phyloP scores from a whole-genome alignment of 2,329 filamentous ascomycete genomes.

The Fusarium haematococcum region DNA sequence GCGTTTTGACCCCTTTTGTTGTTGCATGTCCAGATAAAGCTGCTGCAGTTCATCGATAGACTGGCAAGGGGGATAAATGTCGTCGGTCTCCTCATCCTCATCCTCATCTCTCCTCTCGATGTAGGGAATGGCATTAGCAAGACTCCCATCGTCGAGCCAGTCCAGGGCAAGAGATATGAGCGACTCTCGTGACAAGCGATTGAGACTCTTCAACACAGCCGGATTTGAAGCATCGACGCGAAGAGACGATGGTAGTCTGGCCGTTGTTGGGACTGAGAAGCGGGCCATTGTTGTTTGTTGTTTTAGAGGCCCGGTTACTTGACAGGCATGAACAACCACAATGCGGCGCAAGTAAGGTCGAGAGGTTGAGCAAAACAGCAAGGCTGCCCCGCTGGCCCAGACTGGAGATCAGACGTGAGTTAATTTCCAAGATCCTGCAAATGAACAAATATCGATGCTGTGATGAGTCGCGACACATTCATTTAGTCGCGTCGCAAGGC shows the following conservation, averaged over 20 bases:
- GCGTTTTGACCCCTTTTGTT: conserved; percentile 69
- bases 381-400: conserved; percentile 10
- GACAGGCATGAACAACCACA: conserved; percentile 9
- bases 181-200: conserved; percentile 76
- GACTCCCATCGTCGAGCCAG: conserved; percentile 79
- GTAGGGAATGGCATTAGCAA: conserved; percentile 62
- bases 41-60: conserved; percentile 76
- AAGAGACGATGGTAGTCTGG: conserved; percentile 77
- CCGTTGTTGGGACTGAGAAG: conserved; percentile 76
- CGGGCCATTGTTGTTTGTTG: conserved; percentile 58
- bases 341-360: conserved; percentile 8
- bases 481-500: conserved; percentile 23
- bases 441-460: conserved; percentile 13
- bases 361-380: neutral
- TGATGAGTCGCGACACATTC: conserved; percentile 27
- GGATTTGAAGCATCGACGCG: conserved; percentile 75
- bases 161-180: conserved; percentile 78
- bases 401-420: neutral
- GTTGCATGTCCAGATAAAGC: conserved; percentile 70
- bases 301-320: conserved; percentile 10
- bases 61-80: conserved; percentile 75
- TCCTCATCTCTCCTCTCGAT: conserved; percentile 54
- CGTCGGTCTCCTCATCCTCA: conserved; percentile 69
- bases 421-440: conserved; percentile 1
- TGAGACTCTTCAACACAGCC: conserved; percentile 74